These are phyloP conservation scores for Clavispora fructus DNA, from an alignment of 805 yeast genomes.

Conservation along the genomic window DNA sequence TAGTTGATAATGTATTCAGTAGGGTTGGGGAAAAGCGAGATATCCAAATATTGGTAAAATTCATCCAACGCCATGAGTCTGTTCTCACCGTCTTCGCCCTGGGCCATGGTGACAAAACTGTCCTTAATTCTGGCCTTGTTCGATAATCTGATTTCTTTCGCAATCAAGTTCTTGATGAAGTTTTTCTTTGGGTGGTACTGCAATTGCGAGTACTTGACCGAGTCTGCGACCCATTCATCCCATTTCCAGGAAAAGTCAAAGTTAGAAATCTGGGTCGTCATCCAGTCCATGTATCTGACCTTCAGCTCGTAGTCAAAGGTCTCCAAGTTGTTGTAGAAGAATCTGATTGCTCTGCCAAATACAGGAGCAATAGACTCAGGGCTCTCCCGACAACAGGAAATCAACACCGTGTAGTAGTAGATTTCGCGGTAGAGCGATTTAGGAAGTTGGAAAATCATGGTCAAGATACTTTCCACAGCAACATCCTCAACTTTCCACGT, in stretches of 20 bases:
- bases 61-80: conserved; percentile 25
- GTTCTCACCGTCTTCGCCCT: conserved; percentile 17
- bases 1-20: conserved; percentile 26
- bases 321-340: conserved; percentile 63
- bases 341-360: conserved; percentile 82
- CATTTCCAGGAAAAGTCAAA: conserved; percentile 97
- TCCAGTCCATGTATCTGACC: conserved; percentile 79
- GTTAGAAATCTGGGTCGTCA: conserved; percentile 86
- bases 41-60: conserved; percentile 35
- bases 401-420: conserved; percentile 78
- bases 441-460: conserved; percentile 75
- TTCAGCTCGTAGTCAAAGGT: conserved; percentile 69
- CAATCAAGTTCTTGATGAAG: conserved; percentile 72
- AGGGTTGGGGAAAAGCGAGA: conserved; percentile 28
- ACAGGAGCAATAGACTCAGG: conserved; percentile 82
- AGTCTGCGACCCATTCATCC: conserved; percentile 83
- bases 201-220: conserved; percentile 38
- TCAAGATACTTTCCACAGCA: conserved; percentile 75
- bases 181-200: conserved; percentile 66
- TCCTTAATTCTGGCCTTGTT: conserved; percentile 65
- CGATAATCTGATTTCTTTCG: conserved; percentile 80
- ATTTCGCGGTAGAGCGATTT: conserved; percentile 58
- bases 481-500: conserved; percentile 92
- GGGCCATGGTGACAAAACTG: conserved; percentile 45
- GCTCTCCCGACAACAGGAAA: conserved; percentile 79